phyloP scores from a whole-genome alignment of 306 rosid species.

The Quercus variabilis region DNA sequence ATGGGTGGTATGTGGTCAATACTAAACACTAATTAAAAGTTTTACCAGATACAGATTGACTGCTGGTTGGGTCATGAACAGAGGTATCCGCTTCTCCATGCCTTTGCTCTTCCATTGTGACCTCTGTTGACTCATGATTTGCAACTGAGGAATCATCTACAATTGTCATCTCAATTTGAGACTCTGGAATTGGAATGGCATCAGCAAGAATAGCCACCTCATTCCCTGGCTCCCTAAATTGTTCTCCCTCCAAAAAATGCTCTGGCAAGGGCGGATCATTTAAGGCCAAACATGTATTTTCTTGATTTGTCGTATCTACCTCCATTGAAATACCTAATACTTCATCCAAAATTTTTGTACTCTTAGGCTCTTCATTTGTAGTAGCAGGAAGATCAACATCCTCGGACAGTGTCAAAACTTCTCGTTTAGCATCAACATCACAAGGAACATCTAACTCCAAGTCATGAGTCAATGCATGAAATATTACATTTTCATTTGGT shows the following conservation, averaged over 20 bases:
- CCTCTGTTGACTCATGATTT: slow-evolving; percentile 17
- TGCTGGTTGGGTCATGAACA: slow-evolving; percentile 15
- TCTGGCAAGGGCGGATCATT: slow-evolving; percentile 20
- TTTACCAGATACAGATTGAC: slow-evolving; percentile 47
- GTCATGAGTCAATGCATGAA: too few relatives aligned
- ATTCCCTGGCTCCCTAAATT: slow-evolving; percentile 21
- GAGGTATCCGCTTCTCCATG: slow-evolving; percentile 25
- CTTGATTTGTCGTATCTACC: slow-evolving; percentile 29
- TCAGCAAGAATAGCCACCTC: slow-evolving; percentile 24
- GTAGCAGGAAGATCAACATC: slow-evolving; percentile 21
- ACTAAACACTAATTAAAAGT: not conserved
- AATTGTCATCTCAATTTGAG: slow-evolving; percentile 13
- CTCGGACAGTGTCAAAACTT: slow-evolving; percentile 17
- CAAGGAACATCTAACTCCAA: slow-evolving; percentile 5
- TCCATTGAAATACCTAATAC: slow-evolving; percentile 19
- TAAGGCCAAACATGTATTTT: slow-evolving; percentile 8
- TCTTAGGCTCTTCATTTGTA: slow-evolving; percentile 13
- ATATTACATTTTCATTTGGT: too few relatives aligned
- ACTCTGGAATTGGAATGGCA: slow-evolving; percentile 27
- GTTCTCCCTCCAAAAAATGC: slow-evolving; percentile 22
- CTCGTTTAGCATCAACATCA: slow-evolving; percentile 24
- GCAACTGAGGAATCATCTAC: slow-evolving; percentile 30
- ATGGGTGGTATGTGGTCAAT: not conserved
- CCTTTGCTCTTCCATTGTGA: slow-evolving; percentile 31
- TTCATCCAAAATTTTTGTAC: slow-evolving; percentile 21